Base-by-base conservation (phyloP, 2,329 filamentous ascomycete genomes). In the Colletotrichum melonis region DNA sequence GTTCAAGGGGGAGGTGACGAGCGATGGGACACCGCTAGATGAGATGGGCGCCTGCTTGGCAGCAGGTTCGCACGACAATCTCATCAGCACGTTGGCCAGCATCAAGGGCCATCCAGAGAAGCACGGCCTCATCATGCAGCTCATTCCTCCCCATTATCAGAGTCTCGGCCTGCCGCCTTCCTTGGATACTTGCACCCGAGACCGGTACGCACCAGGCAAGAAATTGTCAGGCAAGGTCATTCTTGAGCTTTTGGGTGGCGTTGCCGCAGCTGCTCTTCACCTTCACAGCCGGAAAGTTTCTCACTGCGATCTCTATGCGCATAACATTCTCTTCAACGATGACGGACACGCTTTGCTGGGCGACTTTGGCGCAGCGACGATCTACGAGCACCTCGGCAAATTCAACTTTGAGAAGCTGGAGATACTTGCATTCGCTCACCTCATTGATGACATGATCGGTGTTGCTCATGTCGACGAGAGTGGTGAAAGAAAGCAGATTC, bases 241-340 rank as follows among this genome's bases (percentile, higher is more conserved):
- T 30, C 75, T 84, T 49, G 70, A 72, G 12, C 83, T 88, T 66
- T 78, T 88, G 1, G 73, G 76, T 1, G 82, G 82, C 8, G 80
- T 88, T 38, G 84, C 86, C 3, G 80, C 82, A 16, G 86, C 84
- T 0, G 82, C 84, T 2, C 78, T 70, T 22, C 86, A 88, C 75
- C 79, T 88, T 12, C 86, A 88, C 73, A 78, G 74, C 8, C 78
- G 80, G 38, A 84, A 83, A 6, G 84, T 88, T 22, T 77, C 81
- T 7, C 86, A 88, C 72, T 86, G 86, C 22, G 85, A 87, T 75
- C 67, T 88, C 46, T 86, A 86, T 63, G 85, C 86, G 12, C 85
- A 87, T 76, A 87, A 87, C 75, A 84, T 88, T 22, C 80, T 88
- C 12, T 83, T 83, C 28, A 81, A 80, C 63, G 78, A 79, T 11